Percentiles rank a stretch among this genome's conserved stretches.
phyloP scores from a whole-genome alignment of 2,329 filamentous ascomycete species.

The Phyllosticta citriasiana region DNA sequence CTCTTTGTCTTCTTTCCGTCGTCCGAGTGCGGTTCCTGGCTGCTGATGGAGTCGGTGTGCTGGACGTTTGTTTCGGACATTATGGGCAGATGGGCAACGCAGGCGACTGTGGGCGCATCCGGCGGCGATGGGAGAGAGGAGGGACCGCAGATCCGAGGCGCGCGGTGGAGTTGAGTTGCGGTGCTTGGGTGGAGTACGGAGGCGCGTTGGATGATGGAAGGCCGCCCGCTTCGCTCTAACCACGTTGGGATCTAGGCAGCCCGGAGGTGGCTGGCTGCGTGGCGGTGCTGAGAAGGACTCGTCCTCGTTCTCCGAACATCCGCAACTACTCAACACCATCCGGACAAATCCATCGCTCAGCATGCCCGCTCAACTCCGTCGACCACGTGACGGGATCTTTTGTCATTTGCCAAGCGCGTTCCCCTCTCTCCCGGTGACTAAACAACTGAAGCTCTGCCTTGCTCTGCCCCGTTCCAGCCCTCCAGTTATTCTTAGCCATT shows the following conservation, averaged over 20 bases:
- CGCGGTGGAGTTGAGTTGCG: neutral
- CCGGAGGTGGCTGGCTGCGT: neutral
- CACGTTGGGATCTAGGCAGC: conserved; percentile 5
- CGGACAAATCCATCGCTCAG: neutral
- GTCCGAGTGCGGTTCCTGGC: conserved; percentile 31
- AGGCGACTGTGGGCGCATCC: neutral
- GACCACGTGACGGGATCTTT: neutral
- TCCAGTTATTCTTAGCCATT: neutral
- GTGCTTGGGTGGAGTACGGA: neutral
- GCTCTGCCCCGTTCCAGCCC: neutral
- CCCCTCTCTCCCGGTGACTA: neutral
- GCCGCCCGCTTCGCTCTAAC: neutral
- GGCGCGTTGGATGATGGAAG: conserved; percentile 4
- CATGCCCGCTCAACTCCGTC: neutral
- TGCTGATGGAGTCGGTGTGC: conserved; percentile 32
- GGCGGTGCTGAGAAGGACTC: neutral
- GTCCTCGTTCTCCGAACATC: neutral
- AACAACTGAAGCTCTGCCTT: too few species aligned
- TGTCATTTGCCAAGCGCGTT: neutral
- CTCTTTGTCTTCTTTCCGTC: conserved; percentile 63
- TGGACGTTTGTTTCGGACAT: conserved; percentile 39
- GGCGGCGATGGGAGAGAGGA: neutral
- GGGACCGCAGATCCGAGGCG: neutral
- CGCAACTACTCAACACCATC: neutral
- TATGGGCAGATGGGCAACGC: conserved; percentile 8